Evolutionary conservation across 306 rosid genomes (phyloP).

Genomic region (Inga oerstediana): DNA sequence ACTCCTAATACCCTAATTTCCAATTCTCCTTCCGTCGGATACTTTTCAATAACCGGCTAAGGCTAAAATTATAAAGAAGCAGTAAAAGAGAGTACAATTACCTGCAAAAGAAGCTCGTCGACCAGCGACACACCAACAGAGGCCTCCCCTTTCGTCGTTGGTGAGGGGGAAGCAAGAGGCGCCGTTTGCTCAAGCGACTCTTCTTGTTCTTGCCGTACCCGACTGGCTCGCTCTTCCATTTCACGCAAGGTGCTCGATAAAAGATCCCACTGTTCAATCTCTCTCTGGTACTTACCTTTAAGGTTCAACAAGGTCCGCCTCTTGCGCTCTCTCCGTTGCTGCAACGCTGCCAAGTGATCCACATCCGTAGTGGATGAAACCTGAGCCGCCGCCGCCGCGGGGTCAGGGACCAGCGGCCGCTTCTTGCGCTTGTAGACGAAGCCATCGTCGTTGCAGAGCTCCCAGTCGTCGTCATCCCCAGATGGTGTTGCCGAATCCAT

Average conservation of each 20-base stretch:
- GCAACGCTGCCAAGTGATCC: conserved; percentile 39
- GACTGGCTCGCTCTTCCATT: conserved; percentile 48
- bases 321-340: conserved; percentile 56
- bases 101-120: conserved; percentile 66
- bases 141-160: conserved; percentile 18
- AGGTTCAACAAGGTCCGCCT: conserved; percentile 58
- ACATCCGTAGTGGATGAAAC: neutral
- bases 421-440: conserved; percentile 76
- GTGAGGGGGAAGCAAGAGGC: conserved; percentile 35
- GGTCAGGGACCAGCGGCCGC: conserved; percentile 42
- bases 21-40: neutral
- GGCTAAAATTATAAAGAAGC: neutral
- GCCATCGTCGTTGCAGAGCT: conserved; percentile 73
- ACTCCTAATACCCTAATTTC: conserved; percentile 5
- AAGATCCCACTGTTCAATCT: conserved; percentile 67
- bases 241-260: conserved; percentile 54
- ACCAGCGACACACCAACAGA: conserved; percentile 44
- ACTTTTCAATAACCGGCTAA: conserved; percentile 1
- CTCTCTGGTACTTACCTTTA: conserved; percentile 50
- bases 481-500: conserved; percentile 44
- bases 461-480: conserved; percentile 54
- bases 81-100: conserved; percentile 16
- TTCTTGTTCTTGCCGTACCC: conserved; percentile 29
- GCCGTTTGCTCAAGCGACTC: conserved; percentile 30
- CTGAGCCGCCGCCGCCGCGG: neutral